phyloP scores from a whole-genome alignment of 257 asterid species.

The Fraxinus quadrangulata region DNA sequence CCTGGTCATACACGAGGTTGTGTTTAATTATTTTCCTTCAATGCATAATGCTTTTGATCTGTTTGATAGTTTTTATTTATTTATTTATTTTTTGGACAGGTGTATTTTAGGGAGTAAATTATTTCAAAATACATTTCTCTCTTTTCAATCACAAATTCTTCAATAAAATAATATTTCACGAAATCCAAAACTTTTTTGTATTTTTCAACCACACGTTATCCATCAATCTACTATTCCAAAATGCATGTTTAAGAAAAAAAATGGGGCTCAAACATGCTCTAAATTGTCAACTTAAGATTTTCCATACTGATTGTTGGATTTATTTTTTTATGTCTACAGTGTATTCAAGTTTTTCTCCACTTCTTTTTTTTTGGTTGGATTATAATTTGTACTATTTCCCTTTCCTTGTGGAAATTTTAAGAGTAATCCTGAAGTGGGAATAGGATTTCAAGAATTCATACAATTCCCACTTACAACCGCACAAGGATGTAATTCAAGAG shows the following conservation, averaged over 20 bases:
- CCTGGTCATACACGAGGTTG: constrained; percentile 98
- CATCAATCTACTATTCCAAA: too few relatives aligned
- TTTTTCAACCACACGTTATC: too few relatives aligned
- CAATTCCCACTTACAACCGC: background rate
- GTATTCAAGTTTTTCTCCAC: background rate
- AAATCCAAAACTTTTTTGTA: too few relatives aligned
- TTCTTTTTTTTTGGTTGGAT: background rate
- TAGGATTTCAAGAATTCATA: background rate
- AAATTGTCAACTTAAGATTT: too few relatives aligned
- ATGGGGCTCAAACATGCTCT: too few relatives aligned
- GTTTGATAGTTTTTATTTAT: background rate
- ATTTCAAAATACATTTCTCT: background rate
- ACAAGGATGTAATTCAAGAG: background rate
- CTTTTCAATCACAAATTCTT: too few relatives aligned
- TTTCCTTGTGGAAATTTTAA: background rate
- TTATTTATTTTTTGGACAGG: background rate
- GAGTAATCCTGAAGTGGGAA: background rate
- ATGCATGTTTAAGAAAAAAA: too few relatives aligned
- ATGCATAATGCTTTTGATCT: background rate
- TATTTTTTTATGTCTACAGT: too few relatives aligned
- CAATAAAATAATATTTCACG: too few relatives aligned
- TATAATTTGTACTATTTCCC: background rate
- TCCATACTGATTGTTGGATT: background rate
- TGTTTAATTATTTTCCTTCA: background rate
- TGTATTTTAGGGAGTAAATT: background rate